Evolutionary conservation across 2,329 filamentous ascomycete genomes (phyloP).

Genomic region (Sporothrix luriei): DNA sequence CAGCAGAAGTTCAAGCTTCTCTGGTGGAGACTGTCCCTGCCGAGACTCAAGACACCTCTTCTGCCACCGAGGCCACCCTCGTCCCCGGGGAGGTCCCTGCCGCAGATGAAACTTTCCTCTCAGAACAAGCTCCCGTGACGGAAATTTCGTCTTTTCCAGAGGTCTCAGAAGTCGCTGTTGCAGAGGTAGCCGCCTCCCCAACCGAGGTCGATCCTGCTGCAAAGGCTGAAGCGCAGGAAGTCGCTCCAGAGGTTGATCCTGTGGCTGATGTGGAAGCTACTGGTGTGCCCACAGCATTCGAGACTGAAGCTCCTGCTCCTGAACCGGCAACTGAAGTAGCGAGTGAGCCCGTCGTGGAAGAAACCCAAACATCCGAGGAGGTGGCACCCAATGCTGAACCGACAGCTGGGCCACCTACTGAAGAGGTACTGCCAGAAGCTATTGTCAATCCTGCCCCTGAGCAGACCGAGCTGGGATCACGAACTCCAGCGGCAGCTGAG

Average conservation of each 20-base stretch:
- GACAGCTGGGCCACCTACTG: neutral
- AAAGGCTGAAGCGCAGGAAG: neutral
- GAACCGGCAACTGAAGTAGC: neutral
- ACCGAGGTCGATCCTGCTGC: neutral
- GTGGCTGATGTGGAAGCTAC: neutral
- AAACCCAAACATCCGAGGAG: neutral
- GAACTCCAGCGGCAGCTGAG: neutral
- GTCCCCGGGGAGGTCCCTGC: neutral
- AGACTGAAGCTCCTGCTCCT: neutral
- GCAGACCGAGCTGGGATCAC: neutral
- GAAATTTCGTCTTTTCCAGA: no score
- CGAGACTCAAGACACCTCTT: neutral
- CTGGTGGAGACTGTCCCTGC: neutral
- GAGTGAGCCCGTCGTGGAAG: neutral
- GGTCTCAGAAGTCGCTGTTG: neutral
- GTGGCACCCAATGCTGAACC: neutral
- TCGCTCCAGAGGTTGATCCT: neutral
- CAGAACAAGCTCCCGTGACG: neutral
- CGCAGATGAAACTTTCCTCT: neutral
- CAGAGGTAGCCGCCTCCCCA: neutral
- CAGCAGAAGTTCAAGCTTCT: neutral
- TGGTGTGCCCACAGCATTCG: neutral
- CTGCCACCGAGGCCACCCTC: neutral
- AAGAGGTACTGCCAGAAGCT: neutral
- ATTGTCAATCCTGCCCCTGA: neutral